phyloP scores from a whole-genome alignment of 1,139 yeast species.

The Pneumocystis wakefieldiae region DNA sequence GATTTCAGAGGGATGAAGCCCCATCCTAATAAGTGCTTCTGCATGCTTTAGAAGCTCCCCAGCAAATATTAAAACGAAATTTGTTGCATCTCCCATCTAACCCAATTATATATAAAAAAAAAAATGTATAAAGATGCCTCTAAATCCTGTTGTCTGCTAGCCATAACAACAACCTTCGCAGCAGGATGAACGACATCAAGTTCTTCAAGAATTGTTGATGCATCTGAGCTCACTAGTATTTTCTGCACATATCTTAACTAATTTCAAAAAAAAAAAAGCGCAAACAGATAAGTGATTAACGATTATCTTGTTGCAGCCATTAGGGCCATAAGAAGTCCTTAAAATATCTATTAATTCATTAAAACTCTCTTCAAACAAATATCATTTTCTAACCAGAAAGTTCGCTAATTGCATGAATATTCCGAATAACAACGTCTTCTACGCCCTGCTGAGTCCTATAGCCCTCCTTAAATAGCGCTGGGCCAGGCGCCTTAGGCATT shows the following conservation, averaged over 20 bases:
- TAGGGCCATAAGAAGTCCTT: slow-evolving; percentile 90
- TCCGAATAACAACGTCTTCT: slow-evolving; percentile 87
- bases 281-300: slow-evolving; percentile 39
- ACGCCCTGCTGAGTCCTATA: slow-evolving; percentile 74
- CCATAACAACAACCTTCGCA: slow-evolving; percentile 88
- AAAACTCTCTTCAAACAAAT: neutral
- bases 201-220: slow-evolving; percentile 89
- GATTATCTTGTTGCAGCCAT: slow-evolving; percentile 90
- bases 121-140: slow-evolving; percentile 30
- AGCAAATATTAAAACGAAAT: slow-evolving; percentile 62
- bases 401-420: slow-evolving; percentile 73
- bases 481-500: slow-evolving; percentile 82
- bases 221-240: slow-evolving; percentile 84
- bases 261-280: slow-evolving; percentile 16
- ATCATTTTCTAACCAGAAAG: neutral
- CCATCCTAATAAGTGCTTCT: slow-evolving; percentile 68
- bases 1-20: slow-evolving; percentile 78
- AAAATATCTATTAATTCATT: slow-evolving; percentile 75
- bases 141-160: slow-evolving; percentile 87
- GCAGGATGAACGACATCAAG: slow-evolving; percentile 95
- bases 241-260: slow-evolving; percentile 37
- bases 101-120: neutral
- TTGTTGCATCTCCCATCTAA: slow-evolving; percentile 58
- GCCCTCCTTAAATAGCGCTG: slow-evolving; percentile 94
- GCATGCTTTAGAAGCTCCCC: slow-evolving; percentile 78